phyloP scores from a whole-genome alignment of 768 basidiomycete genomes.

The Kwoniella dendrophila region DNA sequence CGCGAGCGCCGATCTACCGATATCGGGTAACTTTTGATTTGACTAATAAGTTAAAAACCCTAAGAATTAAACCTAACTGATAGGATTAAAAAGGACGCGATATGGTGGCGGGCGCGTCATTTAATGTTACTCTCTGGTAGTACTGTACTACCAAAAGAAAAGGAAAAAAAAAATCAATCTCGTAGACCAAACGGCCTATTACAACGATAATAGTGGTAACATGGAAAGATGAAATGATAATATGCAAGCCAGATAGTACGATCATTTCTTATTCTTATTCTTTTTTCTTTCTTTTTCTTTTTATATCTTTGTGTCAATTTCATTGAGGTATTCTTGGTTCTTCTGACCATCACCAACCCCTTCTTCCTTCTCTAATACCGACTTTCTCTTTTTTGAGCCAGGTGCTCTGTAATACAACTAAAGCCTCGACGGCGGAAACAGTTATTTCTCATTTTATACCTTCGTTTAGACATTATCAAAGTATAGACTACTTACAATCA shows the following conservation, averaged over 20 bases:
- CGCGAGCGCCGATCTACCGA: slow-evolving; percentile 24
- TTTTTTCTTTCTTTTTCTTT: slow-evolving; percentile 7
- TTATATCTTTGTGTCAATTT: neutral
- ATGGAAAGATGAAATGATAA: neutral
- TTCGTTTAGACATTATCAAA: slow-evolving; percentile 33
- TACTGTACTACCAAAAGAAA: neutral
- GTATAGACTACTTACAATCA: slow-evolving; percentile 5
- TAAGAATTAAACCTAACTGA: slow-evolving; percentile 5
- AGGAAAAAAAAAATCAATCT: neutral
- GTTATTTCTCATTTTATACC: too few relatives aligned
- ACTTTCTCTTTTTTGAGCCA: slow-evolving; percentile 42
- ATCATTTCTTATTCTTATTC: neutral
- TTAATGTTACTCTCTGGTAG: too few relatives aligned
- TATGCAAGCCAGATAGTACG: neutral
- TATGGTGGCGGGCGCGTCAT: slow-evolving; percentile 22
- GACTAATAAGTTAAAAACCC: neutral
- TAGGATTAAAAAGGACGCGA: slow-evolving; percentile 6
- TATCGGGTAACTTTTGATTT: slow-evolving; percentile 20
- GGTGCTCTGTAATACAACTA: slow-evolving; percentile 47
- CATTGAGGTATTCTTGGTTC: slow-evolving; percentile 4
- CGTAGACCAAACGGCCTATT: too few relatives aligned
- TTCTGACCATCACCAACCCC: slow-evolving; percentile 8
- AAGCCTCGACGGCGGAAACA: slow-evolving; percentile 52
- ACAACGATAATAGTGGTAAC: neutral
- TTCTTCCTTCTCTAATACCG: slow-evolving; percentile 17